A percentile compares a stretch with the other conserved stretches of the same genome.
Evolutionary conservation across 2,329 filamentous ascomycete species (phyloP).

Genomic region (Madurella mycetomatis): DNA sequence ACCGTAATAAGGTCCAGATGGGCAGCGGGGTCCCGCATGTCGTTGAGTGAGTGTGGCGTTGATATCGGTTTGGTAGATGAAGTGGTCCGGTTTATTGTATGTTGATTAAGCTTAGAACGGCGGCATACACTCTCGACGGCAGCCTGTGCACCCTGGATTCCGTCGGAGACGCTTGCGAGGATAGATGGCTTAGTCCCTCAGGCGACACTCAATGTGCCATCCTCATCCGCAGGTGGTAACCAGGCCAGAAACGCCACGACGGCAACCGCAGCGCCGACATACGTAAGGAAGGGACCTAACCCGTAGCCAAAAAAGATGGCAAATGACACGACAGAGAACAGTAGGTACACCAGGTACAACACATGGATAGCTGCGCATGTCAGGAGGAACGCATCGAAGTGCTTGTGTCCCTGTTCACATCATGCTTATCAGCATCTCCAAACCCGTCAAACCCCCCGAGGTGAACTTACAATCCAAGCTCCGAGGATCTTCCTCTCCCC

Average conservation of each 20-base stretch:
- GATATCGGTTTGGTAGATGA: too few relatives aligned
- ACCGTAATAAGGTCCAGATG: too few relatives aligned
- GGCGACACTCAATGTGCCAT: neutral
- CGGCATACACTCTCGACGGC: too few relatives aligned
- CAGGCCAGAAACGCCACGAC: neutral
- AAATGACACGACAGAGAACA: neutral
- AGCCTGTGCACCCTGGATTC: too few relatives aligned
- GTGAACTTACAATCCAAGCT: neutral
- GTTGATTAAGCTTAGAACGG: too few relatives aligned
- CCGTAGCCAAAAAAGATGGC: conserved; percentile 6
- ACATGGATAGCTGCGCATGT: neutral
- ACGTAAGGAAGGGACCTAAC: neutral
- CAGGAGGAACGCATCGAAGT: neutral
- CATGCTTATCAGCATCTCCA: neutral
- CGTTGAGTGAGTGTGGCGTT: too few relatives aligned
- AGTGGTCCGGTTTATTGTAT: too few relatives aligned
- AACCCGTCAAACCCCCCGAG: too few relatives aligned
- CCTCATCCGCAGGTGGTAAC: neutral
- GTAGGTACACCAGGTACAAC: neutral
- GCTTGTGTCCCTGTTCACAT: neutral
- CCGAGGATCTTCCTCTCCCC: neutral
- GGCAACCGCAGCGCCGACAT: neutral
- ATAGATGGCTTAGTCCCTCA: neutral
- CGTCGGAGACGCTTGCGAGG: too few relatives aligned
- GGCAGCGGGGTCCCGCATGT: too few relatives aligned